Conservation (phyloP, 441 rosid genomes). For the Erodium texanum region DNA sequence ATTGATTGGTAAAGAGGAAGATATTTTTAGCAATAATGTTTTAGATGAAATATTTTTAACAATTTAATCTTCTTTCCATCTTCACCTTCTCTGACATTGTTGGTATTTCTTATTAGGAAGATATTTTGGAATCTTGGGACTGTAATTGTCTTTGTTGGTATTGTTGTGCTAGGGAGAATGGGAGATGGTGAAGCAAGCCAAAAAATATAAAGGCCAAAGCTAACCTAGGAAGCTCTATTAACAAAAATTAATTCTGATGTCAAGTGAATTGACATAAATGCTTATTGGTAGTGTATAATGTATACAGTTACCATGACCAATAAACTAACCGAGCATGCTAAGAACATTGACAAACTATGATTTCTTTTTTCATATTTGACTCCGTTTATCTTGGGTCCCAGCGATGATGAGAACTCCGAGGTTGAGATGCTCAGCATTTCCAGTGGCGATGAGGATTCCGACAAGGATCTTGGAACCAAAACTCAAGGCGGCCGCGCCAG, state of each 20-base stretch:
- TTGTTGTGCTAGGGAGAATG: background rate
- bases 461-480: conserved; percentile 27
- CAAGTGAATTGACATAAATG: background rate
- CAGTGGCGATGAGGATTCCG: conserved; percentile 79
- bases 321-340: background rate
- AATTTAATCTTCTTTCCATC: background rate
- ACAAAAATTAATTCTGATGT: background rate
- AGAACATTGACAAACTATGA: background rate
- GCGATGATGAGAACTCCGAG: conserved; percentile 82
- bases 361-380: background rate
- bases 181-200: background rate
- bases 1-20: background rate
- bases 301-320: background rate
- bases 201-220: background rate
- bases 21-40: background rate
- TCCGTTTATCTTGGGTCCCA: background rate
- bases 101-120: background rate
- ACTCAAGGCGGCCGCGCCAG: conserved; percentile 24
- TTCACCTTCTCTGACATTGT: background rate
- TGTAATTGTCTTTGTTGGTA: background rate
- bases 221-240: background rate
- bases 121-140: background rate
- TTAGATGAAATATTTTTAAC: no score
- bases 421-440: conserved; percentile 97
- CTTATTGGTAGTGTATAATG: background rate